These are phyloP conservation scores for Eucalyptus globulus DNA, from an alignment of 345 rosid species.

Conservation along the genomic window DNA sequence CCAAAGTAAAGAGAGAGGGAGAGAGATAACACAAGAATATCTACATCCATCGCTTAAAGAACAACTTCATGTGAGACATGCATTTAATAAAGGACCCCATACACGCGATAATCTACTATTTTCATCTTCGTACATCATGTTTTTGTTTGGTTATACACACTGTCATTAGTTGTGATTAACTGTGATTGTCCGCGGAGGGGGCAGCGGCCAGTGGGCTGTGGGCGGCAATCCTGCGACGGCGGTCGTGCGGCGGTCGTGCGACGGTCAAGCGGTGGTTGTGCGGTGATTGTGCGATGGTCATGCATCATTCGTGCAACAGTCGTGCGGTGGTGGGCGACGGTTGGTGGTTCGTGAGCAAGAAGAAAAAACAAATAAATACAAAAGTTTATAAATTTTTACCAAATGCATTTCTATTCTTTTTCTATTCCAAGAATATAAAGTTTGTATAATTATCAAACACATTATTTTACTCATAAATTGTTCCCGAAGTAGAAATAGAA, in stretches of 20 bases:
- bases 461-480: too few relatives aligned
- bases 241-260: too few relatives aligned
- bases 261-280: rapidly evolving
- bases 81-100: background rate
- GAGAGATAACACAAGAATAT: background rate
- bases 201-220: too few relatives aligned
- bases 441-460: too few relatives aligned
- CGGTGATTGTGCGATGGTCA: rapidly evolving
- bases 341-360: rapidly evolving
- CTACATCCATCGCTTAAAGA: background rate
- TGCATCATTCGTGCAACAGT: rapidly evolving
- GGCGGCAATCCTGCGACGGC: too few relatives aligned
- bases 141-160: background rate
- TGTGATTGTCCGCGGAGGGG: background rate
- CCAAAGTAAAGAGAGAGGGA: too few relatives aligned
- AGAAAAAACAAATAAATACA: too few relatives aligned
- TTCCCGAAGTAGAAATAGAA: too few relatives aligned
- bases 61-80: background rate
- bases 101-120: background rate
- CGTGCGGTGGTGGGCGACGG: rapidly evolving
- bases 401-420: too few relatives aligned
- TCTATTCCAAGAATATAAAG: too few relatives aligned
- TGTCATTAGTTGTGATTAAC: background rate
- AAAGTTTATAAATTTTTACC: too few relatives aligned
- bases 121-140: background rate